Evolutionary conservation across 1,284 basidiomycete genomes (phyloP).

Genomic region (Termitomyces sp.): DNA sequence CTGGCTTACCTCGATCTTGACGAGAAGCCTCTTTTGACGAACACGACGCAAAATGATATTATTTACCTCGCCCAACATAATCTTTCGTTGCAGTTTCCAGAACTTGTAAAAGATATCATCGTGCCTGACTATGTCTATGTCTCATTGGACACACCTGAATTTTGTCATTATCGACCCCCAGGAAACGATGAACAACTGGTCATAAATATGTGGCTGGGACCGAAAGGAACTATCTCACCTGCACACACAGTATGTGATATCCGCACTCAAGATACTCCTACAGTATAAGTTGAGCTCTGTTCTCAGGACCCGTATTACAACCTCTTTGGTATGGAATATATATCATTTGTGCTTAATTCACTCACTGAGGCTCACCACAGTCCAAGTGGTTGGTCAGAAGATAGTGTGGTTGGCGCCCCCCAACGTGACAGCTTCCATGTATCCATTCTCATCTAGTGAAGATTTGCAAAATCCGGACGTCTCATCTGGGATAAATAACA

Average conservation of each 20-base stretch:
- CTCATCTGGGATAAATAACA: conserved; percentile 53
- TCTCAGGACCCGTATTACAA: conserved; percentile 90
- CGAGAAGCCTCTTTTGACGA: conserved; percentile 22
- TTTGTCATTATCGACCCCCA: conserved; percentile 59
- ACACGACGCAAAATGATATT: conserved; percentile 21
- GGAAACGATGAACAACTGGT: conserved; percentile 64
- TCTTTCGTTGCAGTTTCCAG: conserved; percentile 82
- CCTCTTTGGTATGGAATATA: conserved; percentile 60
- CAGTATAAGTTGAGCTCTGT: background rate
- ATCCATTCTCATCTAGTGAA: conserved; percentile 31
- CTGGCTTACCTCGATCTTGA: conserved; percentile 49
- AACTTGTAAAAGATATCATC: conserved; percentile 67
- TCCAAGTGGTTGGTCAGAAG: conserved; percentile 85
- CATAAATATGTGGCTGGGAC: conserved; percentile 89
- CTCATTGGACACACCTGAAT: conserved; percentile 45
- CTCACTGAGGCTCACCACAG: conserved; percentile 32
- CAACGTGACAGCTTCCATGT: conserved; percentile 47
- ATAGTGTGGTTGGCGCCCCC: conserved; percentile 93
- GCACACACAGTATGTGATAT: conserved; percentile 80
- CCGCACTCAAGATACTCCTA: background rate
- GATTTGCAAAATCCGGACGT: conserved; percentile 24
- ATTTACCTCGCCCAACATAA: conserved; percentile 93
- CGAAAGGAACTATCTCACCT: conserved; percentile 71
- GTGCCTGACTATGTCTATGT: conserved; percentile 88
- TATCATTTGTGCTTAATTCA: conserved; percentile 6